A percentile compares a stretch with the other conserved stretches of the same genome.
These are phyloP conservation scores for Diaporthe velutina DNA, from an alignment of 2,329 filamentous ascomycete species.

Conservation along the genomic window DNA sequence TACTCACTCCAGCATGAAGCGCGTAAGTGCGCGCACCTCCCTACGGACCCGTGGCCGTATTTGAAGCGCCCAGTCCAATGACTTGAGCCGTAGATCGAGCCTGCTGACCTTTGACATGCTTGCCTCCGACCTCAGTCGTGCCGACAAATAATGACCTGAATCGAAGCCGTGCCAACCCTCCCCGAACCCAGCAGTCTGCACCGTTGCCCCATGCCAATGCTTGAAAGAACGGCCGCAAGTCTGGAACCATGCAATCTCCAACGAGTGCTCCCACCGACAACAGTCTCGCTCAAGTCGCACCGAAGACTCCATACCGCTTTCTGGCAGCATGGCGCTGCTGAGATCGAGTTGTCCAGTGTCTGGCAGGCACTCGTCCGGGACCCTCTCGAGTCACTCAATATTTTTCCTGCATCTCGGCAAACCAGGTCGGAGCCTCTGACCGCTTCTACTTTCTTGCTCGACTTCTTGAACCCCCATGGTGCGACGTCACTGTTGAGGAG, in stretches of 20 bases:
- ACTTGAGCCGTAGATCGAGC: not conserved
- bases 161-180: slow-evolving; percentile 6
- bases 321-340: slow-evolving; percentile 67
- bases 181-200: slow-evolving; percentile 29
- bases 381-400: slow-evolving; percentile 45
- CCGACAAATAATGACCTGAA: slow-evolving; percentile 37
- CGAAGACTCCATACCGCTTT: slow-evolving; percentile 63
- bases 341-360: slow-evolving; percentile 60
- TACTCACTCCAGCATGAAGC: slow-evolving; percentile 39
- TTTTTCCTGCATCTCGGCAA: slow-evolving; percentile 42
- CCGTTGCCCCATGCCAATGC: slow-evolving; percentile 57
- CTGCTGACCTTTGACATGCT: slow-evolving; percentile 27
- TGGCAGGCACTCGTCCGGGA: slow-evolving; percentile 55
- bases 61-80: not conserved
- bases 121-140: slow-evolving; percentile 21
- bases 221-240: slow-evolving; percentile 69
- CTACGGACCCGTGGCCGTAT: no score
- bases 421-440: slow-evolving; percentile 50
- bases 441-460: slow-evolving; percentile 65
- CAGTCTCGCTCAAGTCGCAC: slow-evolving; percentile 53
- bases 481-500: slow-evolving; percentile 58
- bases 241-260: slow-evolving; percentile 69
- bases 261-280: slow-evolving; percentile 60
- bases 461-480: slow-evolving; percentile 67
- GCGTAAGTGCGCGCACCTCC: slow-evolving; percentile 28